Base-by-base conservation (phyloP, 176 grass and related monocot species). In the Poa annua region DNA sequence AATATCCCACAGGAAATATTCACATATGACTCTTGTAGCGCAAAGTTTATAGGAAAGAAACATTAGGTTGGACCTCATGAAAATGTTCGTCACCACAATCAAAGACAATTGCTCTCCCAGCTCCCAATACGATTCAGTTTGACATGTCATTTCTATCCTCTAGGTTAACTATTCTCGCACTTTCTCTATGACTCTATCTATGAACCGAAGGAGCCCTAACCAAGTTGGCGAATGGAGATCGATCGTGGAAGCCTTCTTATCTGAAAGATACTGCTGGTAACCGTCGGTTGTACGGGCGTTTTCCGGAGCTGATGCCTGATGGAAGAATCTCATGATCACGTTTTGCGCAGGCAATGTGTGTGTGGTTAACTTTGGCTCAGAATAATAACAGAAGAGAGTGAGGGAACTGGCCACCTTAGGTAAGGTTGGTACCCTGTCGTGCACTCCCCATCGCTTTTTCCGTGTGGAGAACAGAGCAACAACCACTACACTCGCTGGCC, bases 381-480 rank as follows among this genome's bases (percentile, higher is more conserved):
- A 72, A 29, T 25, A 11, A 49, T 29, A 48, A 49, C 3, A 1
- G 45, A 35, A 79, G 3, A 56, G 80, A 66, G 26, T 8, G 80
- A 62, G 24, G 5, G 63, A 21, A 21, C 29, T 70, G 48, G n/a
- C 11, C 39, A 72, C 0, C 61, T 61, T 52, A 3, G 50, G 71
- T 34, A 66, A 65, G 65, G 76, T 62, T 81, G 26, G 52, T 63
- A 4, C 70, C 14, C 38, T 45, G 70, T 81, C 39, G 65, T 38
- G n/a, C 66, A 41, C 29, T 26, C 15, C 15, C 7, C 5, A 21
- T 48, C 20, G 42, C 29, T 7, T 73, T 56, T 89, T 65, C 3
- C 72, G 35, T 73, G 65, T 78, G 78, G 79, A 54, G 63, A 86
- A 78, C 66, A 74, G 79, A 74, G 71, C 36, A 22, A 11, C 84